Evolutionary conservation across 2,329 filamentous ascomycete genomes (phyloP).

Genomic region (Fusarium phyllophilum): DNA sequence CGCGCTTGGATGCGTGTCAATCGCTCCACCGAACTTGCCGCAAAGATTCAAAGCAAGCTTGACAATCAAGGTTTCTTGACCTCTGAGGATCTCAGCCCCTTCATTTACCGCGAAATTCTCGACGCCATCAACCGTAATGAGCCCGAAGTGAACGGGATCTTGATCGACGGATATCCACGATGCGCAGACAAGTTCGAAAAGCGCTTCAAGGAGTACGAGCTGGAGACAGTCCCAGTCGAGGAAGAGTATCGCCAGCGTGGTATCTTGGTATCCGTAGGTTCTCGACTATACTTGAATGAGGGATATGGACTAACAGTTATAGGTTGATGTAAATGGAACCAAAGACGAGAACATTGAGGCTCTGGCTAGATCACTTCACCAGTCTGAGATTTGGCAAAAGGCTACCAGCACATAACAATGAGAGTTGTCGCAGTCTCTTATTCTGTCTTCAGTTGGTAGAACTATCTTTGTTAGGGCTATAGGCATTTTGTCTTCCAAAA

Average conservation of each 20-base stretch:
- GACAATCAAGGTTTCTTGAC: neutral
- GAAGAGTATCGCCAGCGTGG: neutral
- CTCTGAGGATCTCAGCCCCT: neutral
- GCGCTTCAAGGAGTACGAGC: neutral
- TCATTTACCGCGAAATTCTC: neutral
- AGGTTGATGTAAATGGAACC: neutral
- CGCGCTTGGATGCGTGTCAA: neutral
- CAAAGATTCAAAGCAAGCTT: neutral
- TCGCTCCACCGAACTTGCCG: neutral
- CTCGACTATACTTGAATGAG: fast-evolving
- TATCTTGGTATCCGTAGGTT: neutral
- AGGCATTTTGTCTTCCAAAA: neutral
- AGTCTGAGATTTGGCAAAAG: fast-evolving
- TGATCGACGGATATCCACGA: neutral
- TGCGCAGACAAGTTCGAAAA: neutral
- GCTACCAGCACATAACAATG: fast-evolving
- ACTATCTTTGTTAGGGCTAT: fast-evolving
- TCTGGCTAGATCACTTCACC: neutral
- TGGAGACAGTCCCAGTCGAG: neutral
- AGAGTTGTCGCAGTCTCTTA: fast-evolving
- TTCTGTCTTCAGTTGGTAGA: too few species aligned
- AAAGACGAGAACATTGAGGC: neutral
- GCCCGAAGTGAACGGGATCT: neutral
- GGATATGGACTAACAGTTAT: neutral
- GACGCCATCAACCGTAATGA: neutral